phyloP scores from a whole-genome alignment of 2,329 filamentous ascomycete genomes.

The Seiridium cupressi region DNA sequence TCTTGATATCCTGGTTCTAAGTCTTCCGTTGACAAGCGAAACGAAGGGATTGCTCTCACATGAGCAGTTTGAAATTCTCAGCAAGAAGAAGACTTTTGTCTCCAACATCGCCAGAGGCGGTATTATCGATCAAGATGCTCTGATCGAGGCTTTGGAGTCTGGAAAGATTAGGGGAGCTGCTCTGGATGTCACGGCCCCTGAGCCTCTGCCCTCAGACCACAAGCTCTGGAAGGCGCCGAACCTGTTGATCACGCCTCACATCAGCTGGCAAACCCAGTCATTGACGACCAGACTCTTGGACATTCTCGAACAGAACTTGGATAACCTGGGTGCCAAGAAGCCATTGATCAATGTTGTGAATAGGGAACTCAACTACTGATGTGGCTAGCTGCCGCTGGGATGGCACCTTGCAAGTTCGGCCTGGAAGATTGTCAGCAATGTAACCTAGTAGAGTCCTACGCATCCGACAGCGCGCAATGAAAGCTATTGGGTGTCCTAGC shows the following conservation, averaged over 20 bases:
- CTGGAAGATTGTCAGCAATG: no score
- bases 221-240: constrained; percentile 64
- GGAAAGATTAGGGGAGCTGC: constrained; percentile 52
- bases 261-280: constrained; percentile 25
- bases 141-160: constrained; percentile 51
- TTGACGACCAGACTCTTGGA: constrained; percentile 21
- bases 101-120: constrained; percentile 61
- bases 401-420: background rate
- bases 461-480: no score
- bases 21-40: constrained; percentile 36
- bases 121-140: constrained; percentile 36
- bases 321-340: constrained; percentile 22
- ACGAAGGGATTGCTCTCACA: constrained; percentile 40
- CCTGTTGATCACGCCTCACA: constrained; percentile 49
- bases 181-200: constrained; percentile 68
- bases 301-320: constrained; percentile 26
- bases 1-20: constrained; percentile 40
- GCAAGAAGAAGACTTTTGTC: constrained; percentile 46
- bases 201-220: constrained; percentile 61
- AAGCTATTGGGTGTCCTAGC: no score
- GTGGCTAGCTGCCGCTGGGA: background rate
- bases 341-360: constrained; percentile 28
- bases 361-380: constrained; percentile 25
- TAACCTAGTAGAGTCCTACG: no score
- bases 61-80: constrained; percentile 35